phyloP scores from a whole-genome alignment of 768 basidiomycete genomes.

The Panaeolus cyanescens region DNA sequence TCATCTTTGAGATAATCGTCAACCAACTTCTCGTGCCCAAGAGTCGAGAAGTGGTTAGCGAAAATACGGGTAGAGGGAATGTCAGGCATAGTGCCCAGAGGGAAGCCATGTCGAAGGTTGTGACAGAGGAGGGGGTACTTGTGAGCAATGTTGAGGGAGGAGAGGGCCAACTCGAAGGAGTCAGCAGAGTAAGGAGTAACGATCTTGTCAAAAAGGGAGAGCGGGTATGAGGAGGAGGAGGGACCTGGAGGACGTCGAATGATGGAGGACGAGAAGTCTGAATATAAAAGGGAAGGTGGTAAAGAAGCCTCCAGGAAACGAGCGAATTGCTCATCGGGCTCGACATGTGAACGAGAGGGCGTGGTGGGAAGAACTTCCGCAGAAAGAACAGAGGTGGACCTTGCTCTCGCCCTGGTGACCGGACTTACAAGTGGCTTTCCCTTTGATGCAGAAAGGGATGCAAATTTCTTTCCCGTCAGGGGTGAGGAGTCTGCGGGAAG shows the following conservation, averaged over 20 bases:
- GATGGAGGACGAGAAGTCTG: constrained; percentile 18
- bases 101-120: constrained; percentile 22
- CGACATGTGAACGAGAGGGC: constrained; percentile 28
- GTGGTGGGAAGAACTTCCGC: constrained; percentile 23
- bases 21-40: constrained; percentile 11
- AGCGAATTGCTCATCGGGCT: not conserved
- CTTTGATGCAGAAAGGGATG: constrained; percentile 20
- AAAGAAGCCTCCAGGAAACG: not conserved
- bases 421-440: constrained; percentile 2
- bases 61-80: constrained; percentile 20
- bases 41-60: constrained; percentile 16
- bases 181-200: constrained; percentile 29
- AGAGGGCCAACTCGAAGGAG: constrained; percentile 25
- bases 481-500: constrained; percentile 4
- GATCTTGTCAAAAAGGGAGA: constrained; percentile 23
- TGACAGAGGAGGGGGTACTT: constrained; percentile 28
- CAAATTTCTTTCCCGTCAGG: constrained; percentile 19
- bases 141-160: constrained; percentile 16
- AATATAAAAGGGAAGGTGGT: constrained; percentile 14
- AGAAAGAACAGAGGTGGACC: constrained; percentile 32
- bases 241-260: constrained; percentile 2
- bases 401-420: constrained; percentile 13
- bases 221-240: not conserved
- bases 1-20: constrained; percentile 20
- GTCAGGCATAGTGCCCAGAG: constrained; percentile 21